phyloP scores from a whole-genome alignment of 1,139 yeast genomes.

The Taphrina wiesneri region DNA sequence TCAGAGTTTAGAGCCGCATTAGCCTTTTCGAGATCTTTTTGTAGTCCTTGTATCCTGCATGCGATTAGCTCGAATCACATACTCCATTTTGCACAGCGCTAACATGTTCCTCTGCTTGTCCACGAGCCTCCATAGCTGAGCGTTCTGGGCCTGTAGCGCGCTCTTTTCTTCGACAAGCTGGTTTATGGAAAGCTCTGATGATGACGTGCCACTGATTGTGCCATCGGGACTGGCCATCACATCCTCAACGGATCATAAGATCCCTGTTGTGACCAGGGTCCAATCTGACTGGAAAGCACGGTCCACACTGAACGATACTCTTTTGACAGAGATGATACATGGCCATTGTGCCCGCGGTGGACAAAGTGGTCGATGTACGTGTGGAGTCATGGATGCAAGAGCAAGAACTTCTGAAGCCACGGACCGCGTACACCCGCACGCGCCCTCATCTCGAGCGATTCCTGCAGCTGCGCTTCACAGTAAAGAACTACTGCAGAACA shows the following conservation, averaged over 20 bases:
- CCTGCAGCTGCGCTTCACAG: too few relatives aligned
- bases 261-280: neutral
- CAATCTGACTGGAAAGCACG: neutral
- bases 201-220: neutral
- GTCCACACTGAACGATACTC: neutral
- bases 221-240: constrained; percentile 11
- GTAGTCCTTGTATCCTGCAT: constrained; percentile 42
- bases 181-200: constrained; percentile 7
- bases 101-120: constrained; percentile 43
- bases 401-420: neutral
- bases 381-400: neutral
- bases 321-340: neutral
- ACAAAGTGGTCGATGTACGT: neutral
- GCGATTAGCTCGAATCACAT: neutral
- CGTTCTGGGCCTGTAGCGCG: constrained; percentile 40
- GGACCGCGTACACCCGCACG: neutral
- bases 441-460: too few relatives aligned
- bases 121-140: constrained; percentile 44
- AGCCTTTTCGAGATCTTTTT: constrained; percentile 42
- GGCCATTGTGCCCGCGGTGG: too few relatives aligned
- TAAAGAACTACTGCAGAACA: too few relatives aligned
- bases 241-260: neutral
- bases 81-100: neutral
- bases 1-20: constrained; percentile 40
- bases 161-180: constrained; percentile 23